Evolutionary conservation across 148 eudicot species (phyloP), one percentile per base, ranked within the genome.

Genomic region (Spergularia marina): DNA sequence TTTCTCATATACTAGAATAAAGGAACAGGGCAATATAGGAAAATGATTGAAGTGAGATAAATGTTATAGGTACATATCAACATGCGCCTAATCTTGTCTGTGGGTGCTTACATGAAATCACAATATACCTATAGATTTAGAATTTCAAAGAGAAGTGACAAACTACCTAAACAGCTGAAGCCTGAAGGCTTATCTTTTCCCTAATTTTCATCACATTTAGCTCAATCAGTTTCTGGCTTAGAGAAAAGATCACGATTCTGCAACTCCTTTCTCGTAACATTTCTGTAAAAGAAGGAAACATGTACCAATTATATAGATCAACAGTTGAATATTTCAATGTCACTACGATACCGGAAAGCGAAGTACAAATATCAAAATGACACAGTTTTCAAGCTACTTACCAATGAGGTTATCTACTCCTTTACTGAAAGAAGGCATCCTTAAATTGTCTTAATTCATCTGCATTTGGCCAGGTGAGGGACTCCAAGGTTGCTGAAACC

Each of bases 131-230:
- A 6, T 60, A 44, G 25, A n/a, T 62, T 10, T 13, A 39, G 65
- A 40, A 71, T 8, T 44, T 12, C 68, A 41, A 40, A 59, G n/a
- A 30, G 62, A 21, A 74, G 59, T 51, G 69, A 62, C 69, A 52
- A 23, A 20, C 36, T 74, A 40, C 52, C 76, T 47, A 56, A 14
- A 71, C 12, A 13, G 53, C 70, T 66, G 44, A 15, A 44, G 11
- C 25, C 70, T 66, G 44, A 15, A 44, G 11, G 18, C 14, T 67
- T 40, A 10, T 41, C 23, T 16, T 18, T n/a, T 73, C 36, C 36
- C 36, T 73, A 53, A 58, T 18, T 44, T 49, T n/a, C 12, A n/a
- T 52, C 68, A 18, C 58, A 61, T 23, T 40, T 59, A 60, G 68
- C 30, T n/a, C 23, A 13, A 59, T 72, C 10, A n/a, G 34, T 72